phyloP scores from a whole-genome alignment of 441 rosid species.

The Manihot esculenta region DNA sequence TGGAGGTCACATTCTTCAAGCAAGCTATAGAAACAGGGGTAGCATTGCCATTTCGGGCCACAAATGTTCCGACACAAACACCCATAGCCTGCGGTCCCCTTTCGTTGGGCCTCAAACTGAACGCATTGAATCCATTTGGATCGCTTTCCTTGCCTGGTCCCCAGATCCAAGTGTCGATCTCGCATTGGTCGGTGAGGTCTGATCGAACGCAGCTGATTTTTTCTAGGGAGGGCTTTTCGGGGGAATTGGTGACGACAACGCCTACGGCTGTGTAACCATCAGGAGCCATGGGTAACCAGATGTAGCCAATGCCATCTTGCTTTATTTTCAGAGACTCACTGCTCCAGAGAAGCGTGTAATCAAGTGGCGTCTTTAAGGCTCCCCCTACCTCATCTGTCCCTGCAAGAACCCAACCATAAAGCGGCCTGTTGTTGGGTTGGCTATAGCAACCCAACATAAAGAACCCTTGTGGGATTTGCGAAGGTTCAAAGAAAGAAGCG shows the following conservation, averaged over 20 bases:
- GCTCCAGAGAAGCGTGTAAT: conserved; percentile 76
- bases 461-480: conserved; percentile 53
- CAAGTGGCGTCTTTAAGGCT: conserved; percentile 49
- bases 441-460: conserved; percentile 60
- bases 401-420: conserved; percentile 61
- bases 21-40: conserved; percentile 37
- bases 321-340: conserved; percentile 57
- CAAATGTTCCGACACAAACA: conserved; percentile 58
- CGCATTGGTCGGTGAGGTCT: conserved; percentile 59
- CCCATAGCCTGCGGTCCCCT: conserved; percentile 52
- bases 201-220: conserved; percentile 69
- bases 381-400: conserved; percentile 38
- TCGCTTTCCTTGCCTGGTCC: conserved; percentile 28
- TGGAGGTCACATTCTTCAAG: conserved; percentile 48
- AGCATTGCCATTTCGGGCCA: conserved; percentile 29
- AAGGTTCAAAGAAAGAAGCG: conserved; percentile 76
- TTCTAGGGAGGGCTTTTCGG: conserved; percentile 63
- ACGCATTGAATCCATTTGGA: conserved; percentile 39
- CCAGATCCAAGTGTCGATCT: conserved; percentile 62
- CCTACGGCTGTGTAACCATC: conserved; percentile 72
- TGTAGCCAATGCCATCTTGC: conserved; percentile 56
- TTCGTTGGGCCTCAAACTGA: conserved; percentile 40
- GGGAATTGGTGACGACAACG: conserved; percentile 51
- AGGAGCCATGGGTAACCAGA: conserved; percentile 70
- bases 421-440: conserved; percentile 62